Conservation (phyloP, 2,329 filamentous ascomycete genomes). For the Penicillium hordei region DNA sequence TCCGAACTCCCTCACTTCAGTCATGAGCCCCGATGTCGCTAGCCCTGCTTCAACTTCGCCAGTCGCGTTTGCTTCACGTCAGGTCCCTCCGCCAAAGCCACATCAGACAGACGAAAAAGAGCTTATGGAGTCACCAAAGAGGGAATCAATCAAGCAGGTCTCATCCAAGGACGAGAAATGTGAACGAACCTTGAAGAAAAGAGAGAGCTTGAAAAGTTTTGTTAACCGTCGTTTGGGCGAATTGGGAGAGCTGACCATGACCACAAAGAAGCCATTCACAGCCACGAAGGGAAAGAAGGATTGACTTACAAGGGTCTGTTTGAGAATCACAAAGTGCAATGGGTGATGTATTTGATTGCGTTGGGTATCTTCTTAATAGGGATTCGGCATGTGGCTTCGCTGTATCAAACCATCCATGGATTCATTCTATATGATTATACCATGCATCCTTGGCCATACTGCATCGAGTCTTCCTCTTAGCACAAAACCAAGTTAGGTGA, state of each 20-base stretch:
- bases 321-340: neutral
- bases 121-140: neutral
- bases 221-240: conserved; percentile 12
- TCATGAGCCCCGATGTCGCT: conserved; percentile 14
- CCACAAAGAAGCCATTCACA: neutral
- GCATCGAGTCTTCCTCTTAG: neutral
- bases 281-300: conserved; percentile 2
- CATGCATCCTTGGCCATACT: neutral
- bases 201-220: conserved; percentile 15
- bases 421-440: neutral
- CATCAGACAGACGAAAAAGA: neutral
- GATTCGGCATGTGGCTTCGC: neutral
- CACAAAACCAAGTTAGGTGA: neutral
- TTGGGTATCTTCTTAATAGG: neutral
- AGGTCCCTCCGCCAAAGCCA: neutral
- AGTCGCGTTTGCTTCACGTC: neutral
- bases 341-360: neutral
- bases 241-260: neutral
- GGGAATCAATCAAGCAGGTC: neutral
- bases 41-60: neutral
- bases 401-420: neutral
- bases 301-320: neutral
- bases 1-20: conserved; percentile 22
- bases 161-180: conserved; percentile 14
- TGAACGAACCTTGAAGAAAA: conserved; percentile 16